Evolutionary conservation across 2,329 filamentous ascomycete species (phyloP).

Genomic region (Arthroderma sp.): DNA sequence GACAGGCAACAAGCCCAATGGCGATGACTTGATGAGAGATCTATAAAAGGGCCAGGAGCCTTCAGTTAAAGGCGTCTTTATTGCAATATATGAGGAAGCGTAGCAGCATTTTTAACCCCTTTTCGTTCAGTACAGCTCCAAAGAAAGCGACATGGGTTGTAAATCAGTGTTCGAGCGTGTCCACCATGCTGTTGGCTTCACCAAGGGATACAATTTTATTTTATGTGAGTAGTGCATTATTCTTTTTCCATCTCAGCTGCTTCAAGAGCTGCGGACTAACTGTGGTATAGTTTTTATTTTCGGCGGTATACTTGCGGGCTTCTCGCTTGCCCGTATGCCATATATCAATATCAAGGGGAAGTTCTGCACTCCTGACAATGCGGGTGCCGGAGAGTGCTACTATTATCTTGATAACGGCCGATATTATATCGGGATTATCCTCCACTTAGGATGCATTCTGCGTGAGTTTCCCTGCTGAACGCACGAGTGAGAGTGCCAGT

Average conservation of each 20-base stretch:
- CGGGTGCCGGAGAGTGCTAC: constrained; percentile 34
- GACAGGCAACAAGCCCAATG: no score
- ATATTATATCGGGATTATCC: constrained; percentile 28
- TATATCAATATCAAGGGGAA: constrained; percentile 26
- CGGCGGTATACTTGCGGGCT: constrained; percentile 34
- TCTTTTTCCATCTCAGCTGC: no score
- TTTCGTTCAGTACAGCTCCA: no score
- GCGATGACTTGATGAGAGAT: no score
- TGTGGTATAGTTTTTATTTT: constrained; percentile 26
- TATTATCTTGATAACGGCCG: constrained; percentile 22
- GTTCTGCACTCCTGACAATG: constrained; percentile 4
- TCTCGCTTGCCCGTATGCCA: constrained; percentile 36
- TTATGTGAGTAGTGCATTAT: neutral
- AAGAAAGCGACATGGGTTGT: no score
- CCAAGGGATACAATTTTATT: constrained; percentile 7
- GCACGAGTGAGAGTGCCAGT: no score
- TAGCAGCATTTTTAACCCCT: no score
- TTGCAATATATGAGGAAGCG: no score
- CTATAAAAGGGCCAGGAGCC: no score
- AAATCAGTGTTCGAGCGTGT: neutral
- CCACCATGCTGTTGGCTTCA: neutral
- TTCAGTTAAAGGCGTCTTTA: no score
- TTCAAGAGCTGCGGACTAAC: neutral
- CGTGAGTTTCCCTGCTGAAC: neutral
- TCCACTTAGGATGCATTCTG: constrained; percentile 31